phyloP scores from a whole-genome alignment of 495 filamentous ascomycete genomes.

The Hyaloscypha hepaticicola region DNA sequence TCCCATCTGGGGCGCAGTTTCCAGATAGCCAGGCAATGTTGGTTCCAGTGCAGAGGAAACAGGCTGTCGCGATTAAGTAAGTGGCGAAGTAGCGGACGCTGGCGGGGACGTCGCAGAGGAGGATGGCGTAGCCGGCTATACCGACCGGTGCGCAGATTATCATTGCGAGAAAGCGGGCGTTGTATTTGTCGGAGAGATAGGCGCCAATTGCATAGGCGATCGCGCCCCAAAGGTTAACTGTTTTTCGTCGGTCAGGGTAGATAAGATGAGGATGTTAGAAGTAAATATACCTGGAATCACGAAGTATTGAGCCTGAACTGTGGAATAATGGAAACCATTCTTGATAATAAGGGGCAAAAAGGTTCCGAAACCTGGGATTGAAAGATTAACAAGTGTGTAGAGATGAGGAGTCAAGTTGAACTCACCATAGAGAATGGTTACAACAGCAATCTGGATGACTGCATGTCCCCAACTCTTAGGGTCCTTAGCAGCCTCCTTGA shows the following conservation, averaged over 20 bases:
- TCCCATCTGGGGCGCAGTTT: conserved; percentile 2
- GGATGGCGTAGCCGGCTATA: background rate
- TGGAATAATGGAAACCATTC: conserved; percentile 2
- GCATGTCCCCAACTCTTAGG: conserved; percentile 2
- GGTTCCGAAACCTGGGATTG: background rate
- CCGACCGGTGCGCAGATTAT: background rate
- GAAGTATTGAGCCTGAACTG: background rate
- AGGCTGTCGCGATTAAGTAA: background rate
- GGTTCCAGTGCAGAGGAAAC: background rate
- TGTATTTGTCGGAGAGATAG: conserved; percentile 1
- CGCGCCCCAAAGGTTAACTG: background rate
- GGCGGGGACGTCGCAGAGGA: background rate
- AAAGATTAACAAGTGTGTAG: background rate
- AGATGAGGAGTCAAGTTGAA: background rate
- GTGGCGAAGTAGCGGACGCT: background rate
- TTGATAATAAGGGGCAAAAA: background rate
- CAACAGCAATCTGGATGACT: background rate
- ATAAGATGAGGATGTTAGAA: background rate
- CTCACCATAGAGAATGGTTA: conserved; percentile 8
- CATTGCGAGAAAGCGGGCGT: background rate
- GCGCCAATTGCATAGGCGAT: background rate
- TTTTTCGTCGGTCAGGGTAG: background rate
- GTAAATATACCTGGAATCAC: conserved; percentile 3
- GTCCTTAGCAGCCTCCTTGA: conserved; percentile 3
- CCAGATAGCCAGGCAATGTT: background rate